Percentiles rank a stretch among this genome's conserved stretches.
Conservation (phyloP, 2,329 filamentous ascomycete genomes). For the Laburnicola sp. region DNA sequence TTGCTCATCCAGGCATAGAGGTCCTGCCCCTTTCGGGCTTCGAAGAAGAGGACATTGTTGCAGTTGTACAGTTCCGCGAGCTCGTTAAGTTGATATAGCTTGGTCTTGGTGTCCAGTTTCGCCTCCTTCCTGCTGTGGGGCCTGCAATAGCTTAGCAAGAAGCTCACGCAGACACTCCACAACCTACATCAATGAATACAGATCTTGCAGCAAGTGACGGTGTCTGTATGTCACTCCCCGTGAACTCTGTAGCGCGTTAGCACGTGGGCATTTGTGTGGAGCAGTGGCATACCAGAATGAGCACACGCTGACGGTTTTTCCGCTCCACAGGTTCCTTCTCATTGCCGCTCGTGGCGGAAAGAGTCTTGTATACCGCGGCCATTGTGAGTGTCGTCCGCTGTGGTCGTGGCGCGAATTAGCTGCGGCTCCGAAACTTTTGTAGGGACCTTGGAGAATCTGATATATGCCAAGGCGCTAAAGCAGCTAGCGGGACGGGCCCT, state of each 20-base stretch:
- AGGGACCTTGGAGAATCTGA: too few relatives aligned
- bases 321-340: conserved; percentile 39
- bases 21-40: conserved; percentile 92
- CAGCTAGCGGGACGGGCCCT: conserved; percentile 8
- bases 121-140: conserved; percentile 93
- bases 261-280: conserved; percentile 8
- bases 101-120: conserved; percentile 95
- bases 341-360: conserved; percentile 50
- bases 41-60: conserved; percentile 94
- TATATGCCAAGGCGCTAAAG: conserved; percentile 4
- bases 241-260: conserved; percentile 60
- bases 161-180: too few relatives aligned
- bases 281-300: conserved; percentile 64
- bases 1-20: conserved; percentile 93
- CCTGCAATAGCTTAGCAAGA: conserved; percentile 21
- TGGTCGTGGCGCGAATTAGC: conserved; percentile 11
- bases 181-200: conserved; percentile 45
- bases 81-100: conserved; percentile 59
- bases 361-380: conserved; percentile 61
- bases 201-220: conserved; percentile 87
- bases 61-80: conserved; percentile 77
- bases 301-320: conserved; percentile 63
- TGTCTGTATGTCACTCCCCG: conserved; percentile 93
- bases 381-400: conserved; percentile 41
- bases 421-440: conserved; percentile 9